Conservation (phyloP, 345 rosid species). For the Corymbia maculata region DNA sequence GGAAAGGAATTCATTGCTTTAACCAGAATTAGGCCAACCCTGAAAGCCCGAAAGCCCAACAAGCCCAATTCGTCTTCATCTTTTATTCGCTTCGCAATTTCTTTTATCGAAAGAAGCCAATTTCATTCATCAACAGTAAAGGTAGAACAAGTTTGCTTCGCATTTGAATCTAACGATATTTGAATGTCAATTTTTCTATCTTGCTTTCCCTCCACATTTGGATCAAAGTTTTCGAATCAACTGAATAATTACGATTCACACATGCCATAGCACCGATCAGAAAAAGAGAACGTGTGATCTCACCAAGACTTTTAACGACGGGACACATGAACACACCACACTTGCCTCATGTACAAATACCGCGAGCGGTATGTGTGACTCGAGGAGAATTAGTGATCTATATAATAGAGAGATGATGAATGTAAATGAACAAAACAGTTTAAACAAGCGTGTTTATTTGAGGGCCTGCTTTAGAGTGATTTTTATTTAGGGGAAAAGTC, state of each 20-base stretch:
- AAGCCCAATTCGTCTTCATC: background rate
- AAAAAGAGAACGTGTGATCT: background rate
- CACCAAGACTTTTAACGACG: background rate
- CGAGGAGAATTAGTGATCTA: too few relatives aligned
- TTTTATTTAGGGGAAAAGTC: too few relatives aligned
- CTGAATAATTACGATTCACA: background rate
- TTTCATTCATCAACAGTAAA: too few relatives aligned
- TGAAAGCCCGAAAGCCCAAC: background rate
- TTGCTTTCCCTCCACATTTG: too few relatives aligned
- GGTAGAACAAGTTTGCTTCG: background rate
- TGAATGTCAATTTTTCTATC: background rate
- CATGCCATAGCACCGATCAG: rapidly evolving
- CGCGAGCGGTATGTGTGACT: too few relatives aligned
- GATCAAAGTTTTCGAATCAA: background rate
- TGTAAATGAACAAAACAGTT: too few relatives aligned
- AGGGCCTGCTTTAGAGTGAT: too few relatives aligned
- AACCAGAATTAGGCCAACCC: background rate
- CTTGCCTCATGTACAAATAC: background rate
- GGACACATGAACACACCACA: background rate
- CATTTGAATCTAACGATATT: background rate
- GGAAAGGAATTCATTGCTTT: background rate
- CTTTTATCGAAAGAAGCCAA: too few relatives aligned
- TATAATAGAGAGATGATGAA: too few relatives aligned
- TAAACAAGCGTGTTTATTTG: too few relatives aligned
- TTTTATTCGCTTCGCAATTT: background rate